Base-by-base conservation (phyloP, 768 basidiomycete genomes). In the Mycena belliarum region DNA sequence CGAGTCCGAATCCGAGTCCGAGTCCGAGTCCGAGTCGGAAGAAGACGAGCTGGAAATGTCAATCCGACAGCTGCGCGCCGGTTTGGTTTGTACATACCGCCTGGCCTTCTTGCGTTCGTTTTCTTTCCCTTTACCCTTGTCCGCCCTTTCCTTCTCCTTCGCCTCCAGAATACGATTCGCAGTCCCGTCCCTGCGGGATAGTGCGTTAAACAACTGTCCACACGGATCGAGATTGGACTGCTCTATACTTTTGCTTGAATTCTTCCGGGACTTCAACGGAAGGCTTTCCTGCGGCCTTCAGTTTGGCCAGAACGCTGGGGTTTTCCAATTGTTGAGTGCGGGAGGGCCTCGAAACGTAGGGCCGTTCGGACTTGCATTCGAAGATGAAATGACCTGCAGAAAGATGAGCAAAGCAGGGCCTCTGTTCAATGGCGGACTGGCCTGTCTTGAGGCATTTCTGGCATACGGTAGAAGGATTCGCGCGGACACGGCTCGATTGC, bases 311-410 rank as follows among this genome's bases (percentile, higher is more conserved):
- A 2, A 84, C 47, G 23, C 73, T 77, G 4, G 93, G 93, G 53
- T 92, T 91, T 65, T 93, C 89, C 16, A 98, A 82, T 70, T 88
- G 85, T 65, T 94, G 83, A 2, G 92, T 92, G 40, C 94, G 83
- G 33, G 93, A 94, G 2, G 95, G 95, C n/a, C 95, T 82, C 12
- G 91, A 84, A 38, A 93, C 78, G 70, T 97, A 98, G 24, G 93
- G 91, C 3, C 89, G 81, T 21, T 82, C 65, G 18, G 81, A 79
- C 72, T 92, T 93, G 82, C 95, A 98, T 74, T 97, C 84, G 68
- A 88, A 98, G 14, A 86, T 97, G 70, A 88, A 95, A 72, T 97
- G 95, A 0, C 94, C 95, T 86, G 67, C 18, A 54, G 26, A 23
- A 18, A 37, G 20, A 42, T 21, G 37, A 65, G 63, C 18, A 20